Conservation (phyloP, 306 rosid species). For the Prunus campanulata region DNA sequence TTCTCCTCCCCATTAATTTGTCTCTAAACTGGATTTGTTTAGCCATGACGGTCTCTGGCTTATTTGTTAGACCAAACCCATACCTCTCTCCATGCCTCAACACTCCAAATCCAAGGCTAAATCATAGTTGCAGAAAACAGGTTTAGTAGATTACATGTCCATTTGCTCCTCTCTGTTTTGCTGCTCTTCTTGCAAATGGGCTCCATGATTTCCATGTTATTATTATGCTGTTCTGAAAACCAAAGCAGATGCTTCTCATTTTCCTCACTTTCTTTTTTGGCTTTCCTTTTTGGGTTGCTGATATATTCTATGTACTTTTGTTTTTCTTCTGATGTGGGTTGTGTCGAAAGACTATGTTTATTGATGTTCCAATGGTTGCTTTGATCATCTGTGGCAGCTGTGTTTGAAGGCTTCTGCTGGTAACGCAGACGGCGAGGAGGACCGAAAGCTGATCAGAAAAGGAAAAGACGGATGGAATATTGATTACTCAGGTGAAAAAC, state of each 20-base stretch:
- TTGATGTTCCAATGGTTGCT: constrained; percentile 11
- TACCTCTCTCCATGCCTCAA: constrained; percentile 28
- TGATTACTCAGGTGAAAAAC: constrained; percentile 53
- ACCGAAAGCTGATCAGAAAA: constrained; percentile 36
- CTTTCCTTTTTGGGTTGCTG: not conserved
- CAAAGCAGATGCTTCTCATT: not conserved
- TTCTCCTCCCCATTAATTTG: constrained; percentile 1
- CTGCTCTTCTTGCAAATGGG: constrained; percentile 4
- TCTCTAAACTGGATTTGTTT: constrained; percentile 16
- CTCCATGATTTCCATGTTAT: constrained; percentile 1
- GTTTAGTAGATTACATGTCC: constrained; percentile 21
- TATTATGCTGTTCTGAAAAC: not conserved
- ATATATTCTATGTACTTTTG: not conserved
- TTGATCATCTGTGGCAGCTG: constrained; percentile 35
- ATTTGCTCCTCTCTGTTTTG: not conserved
- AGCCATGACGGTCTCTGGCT: constrained; percentile 53
- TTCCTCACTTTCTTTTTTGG: not conserved
- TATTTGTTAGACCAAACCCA: constrained; percentile 37
- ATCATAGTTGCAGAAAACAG: constrained; percentile 46
- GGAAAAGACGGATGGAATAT: constrained; percentile 59
- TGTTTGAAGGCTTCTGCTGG: constrained; percentile 50
- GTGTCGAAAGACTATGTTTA: not conserved
- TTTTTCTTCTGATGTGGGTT: too few relatives aligned
- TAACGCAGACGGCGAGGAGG: constrained; percentile 37
- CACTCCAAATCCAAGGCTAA: constrained; percentile 30